A percentile compares a stretch with the other conserved stretches of the same genome.
phyloP scores from a whole-genome alignment of 2,329 filamentous ascomycete genomes.

The Delphinella strobiligena region DNA sequence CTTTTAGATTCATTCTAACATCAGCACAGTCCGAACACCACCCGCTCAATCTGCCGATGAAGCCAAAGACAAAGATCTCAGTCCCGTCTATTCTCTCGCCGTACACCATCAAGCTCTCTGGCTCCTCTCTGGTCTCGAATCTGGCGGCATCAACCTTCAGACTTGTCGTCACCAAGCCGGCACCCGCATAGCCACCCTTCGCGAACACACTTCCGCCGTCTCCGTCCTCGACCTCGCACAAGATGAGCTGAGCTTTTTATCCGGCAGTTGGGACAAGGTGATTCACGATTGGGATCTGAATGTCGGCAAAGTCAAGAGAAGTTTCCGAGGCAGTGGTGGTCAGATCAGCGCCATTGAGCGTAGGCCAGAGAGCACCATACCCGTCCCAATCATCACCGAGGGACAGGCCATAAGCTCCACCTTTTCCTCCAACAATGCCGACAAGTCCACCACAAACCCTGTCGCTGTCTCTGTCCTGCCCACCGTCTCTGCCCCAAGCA shows the following conservation, averaged over 20 bases:
- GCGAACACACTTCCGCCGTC: slow-evolving; percentile 80
- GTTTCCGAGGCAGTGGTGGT: slow-evolving; percentile 63
- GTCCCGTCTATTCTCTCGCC: slow-evolving; percentile 87
- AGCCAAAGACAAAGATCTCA: slow-evolving; percentile 30
- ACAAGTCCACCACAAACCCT: slow-evolving; percentile 38
- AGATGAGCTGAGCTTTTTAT: slow-evolving; percentile 78
- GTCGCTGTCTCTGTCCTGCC: slow-evolving; percentile 13
- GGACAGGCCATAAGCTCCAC: slow-evolving; percentile 52
- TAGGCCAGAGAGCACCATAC: slow-evolving; percentile 61
- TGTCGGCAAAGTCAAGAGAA: slow-evolving; percentile 62
- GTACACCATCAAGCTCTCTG: slow-evolving; percentile 83
- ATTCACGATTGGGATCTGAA: slow-evolving; percentile 93
- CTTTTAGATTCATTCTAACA: too few relatives aligned
- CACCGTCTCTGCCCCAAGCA: slow-evolving; percentile 15
- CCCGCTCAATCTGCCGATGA: slow-evolving; percentile 36
- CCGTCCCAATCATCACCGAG: slow-evolving; percentile 61
- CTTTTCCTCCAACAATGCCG: slow-evolving; percentile 61
- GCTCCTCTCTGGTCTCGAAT: slow-evolving; percentile 82
- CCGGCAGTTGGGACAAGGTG: slow-evolving; percentile 92
- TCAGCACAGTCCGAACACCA: slow-evolving; percentile 17
- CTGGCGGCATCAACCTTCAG: slow-evolving; percentile 84
- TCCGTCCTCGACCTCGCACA: slow-evolving; percentile 71
- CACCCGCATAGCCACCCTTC: slow-evolving; percentile 69
- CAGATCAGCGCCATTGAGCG: slow-evolving; percentile 86
- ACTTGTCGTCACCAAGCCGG: slow-evolving; percentile 91